Evolutionary conservation across 352 stramenopile genomes (phyloP).

Genomic region (Globisporangium splendens): DNA sequence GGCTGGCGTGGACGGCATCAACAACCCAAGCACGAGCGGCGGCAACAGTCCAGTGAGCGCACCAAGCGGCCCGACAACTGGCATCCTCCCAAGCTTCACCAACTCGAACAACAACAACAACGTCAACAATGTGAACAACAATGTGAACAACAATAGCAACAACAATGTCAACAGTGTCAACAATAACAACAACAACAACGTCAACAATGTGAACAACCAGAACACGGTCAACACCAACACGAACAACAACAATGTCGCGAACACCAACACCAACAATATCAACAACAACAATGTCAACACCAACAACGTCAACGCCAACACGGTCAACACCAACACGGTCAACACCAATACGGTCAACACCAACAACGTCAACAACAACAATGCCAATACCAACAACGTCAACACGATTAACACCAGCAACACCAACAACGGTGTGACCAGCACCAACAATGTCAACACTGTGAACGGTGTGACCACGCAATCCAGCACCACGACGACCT

Average conservation of each 20-base stretch:
- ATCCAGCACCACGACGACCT: too few species aligned
- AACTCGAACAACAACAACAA: conserved; percentile 18
- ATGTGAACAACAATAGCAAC: neutral
- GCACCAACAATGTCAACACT: neutral
- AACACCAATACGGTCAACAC: conserved; percentile 1
- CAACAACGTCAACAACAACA: too few species aligned
- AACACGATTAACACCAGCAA: neutral
- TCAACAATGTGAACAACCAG: neutral
- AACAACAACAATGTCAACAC: neutral
- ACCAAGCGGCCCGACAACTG: neutral
- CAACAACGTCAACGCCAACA: neutral
- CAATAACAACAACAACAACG: neutral
- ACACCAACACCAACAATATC: neutral
- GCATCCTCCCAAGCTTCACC: neutral
- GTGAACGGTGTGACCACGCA: too few species aligned
- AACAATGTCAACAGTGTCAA: neutral
- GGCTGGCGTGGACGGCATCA: neutral
- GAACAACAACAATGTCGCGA: conserved; percentile 11
- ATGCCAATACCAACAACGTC: neutral
- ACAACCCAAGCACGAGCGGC: neutral
- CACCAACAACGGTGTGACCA: conserved; percentile 2
- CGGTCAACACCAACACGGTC: conserved; percentile 5
- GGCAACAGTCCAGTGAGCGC: neutral
- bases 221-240: conserved; percentile 8
- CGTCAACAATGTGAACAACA: conserved; percentile 19